phyloP scores from a whole-genome alignment of 352 stramenopile species.

The Lagenidium giganteum region DNA sequence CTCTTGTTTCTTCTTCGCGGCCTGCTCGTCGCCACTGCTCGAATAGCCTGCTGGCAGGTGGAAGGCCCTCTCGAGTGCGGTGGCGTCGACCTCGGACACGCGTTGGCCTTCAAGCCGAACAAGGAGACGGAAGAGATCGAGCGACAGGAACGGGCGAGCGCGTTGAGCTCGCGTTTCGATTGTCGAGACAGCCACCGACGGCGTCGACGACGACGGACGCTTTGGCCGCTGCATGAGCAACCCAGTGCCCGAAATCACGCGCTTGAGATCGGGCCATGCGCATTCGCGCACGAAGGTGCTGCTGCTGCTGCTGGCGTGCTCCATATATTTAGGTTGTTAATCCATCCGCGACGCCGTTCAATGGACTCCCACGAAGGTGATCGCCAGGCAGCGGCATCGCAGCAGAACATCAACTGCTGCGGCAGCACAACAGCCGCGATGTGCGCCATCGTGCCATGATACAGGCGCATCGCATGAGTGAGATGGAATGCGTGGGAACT shows the following conservation, averaged over 20 bases:
- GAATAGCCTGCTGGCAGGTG: slow-evolving; percentile 38
- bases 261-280: not conserved
- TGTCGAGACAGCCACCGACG: not conserved
- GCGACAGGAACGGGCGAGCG: slow-evolving; percentile 36
- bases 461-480: no score
- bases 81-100: slow-evolving; percentile 42
- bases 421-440: no score
- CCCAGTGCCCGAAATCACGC: no score
- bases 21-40: slow-evolving; percentile 10
- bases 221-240: not conserved
- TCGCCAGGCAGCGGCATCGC: no score
- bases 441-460: no score
- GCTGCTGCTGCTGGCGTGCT: slow-evolving; percentile 11
- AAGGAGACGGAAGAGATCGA: slow-evolving; percentile 66
- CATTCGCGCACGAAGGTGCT: slow-evolving; percentile 17
- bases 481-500: no score
- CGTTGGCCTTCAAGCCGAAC: slow-evolving; percentile 58
- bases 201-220: not conserved
- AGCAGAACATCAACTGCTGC: no score
- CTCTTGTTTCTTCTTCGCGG: slow-evolving; percentile 1
- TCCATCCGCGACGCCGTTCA: no score
- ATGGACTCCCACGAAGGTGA: no score
- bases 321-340: no score
- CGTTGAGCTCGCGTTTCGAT: not conserved
- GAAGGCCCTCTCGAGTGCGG: slow-evolving; percentile 48